These are phyloP conservation scores for Trichosporon coremiiforme DNA, from an alignment of 1,284 basidiomycete species.

Conservation along the genomic window DNA sequence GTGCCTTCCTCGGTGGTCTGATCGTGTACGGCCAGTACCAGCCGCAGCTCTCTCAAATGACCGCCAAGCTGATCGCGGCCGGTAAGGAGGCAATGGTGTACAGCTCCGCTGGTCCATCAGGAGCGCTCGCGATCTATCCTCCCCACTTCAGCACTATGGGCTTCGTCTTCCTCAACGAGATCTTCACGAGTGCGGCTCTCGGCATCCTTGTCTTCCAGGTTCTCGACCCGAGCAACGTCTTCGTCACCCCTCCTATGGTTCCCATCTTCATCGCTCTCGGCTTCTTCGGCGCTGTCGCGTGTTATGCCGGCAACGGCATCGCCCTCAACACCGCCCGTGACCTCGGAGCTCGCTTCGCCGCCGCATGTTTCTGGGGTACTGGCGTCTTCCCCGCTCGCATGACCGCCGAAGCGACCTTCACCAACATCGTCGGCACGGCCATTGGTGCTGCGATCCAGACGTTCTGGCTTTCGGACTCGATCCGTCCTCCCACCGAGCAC, in stretches of 20 bases:
- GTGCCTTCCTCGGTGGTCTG: slow-evolving; percentile 30
- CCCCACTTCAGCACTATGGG: slow-evolving; percentile 16
- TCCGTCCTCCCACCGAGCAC: slow-evolving; percentile 21
- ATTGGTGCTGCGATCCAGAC: slow-evolving; percentile 28
- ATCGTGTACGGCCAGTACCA: slow-evolving; percentile 22
- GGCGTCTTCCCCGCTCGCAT: slow-evolving; percentile 22
- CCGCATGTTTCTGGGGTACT: slow-evolving; percentile 24
- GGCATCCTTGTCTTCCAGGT: slow-evolving; percentile 25
- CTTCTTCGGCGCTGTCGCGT: slow-evolving; percentile 25
- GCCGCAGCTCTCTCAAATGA: slow-evolving; percentile 14
- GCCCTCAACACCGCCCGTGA: slow-evolving; percentile 32
- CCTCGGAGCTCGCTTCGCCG: slow-evolving; percentile 29
- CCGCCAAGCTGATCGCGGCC: slow-evolving; percentile 9
- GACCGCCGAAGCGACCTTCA: slow-evolving; percentile 23
- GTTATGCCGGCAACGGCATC: slow-evolving; percentile 22
- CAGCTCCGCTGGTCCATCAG: slow-evolving; percentile 17
- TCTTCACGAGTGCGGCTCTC: slow-evolving; percentile 18
- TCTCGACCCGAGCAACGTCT: slow-evolving; percentile 32
- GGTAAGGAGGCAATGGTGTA: slow-evolving; percentile 21
- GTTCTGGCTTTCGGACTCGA: slow-evolving; percentile 28
- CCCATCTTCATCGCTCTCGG: slow-evolving; percentile 24
- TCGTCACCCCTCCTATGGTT: slow-evolving; percentile 19
- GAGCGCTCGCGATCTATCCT: slow-evolving; percentile 22
- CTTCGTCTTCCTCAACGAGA: slow-evolving; percentile 28
- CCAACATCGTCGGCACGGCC: slow-evolving; percentile 26